Evolutionary conservation across 768 basidiomycete species (phyloP).

Genomic region (Amyloporia xantha): DNA sequence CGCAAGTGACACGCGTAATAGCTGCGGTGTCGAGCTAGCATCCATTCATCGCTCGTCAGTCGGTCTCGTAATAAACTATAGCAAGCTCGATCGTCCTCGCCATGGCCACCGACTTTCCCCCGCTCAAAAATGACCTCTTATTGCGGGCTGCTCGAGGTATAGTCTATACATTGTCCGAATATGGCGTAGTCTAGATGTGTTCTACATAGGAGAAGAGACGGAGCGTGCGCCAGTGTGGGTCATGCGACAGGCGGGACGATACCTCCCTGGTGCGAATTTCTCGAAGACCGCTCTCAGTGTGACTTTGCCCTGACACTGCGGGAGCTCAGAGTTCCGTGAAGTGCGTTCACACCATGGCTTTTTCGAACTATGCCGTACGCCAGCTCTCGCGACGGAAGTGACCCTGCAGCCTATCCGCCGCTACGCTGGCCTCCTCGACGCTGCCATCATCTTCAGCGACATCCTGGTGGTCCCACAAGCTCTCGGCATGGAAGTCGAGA

Average conservation of each 20-base stretch:
- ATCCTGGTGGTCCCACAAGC: conserved; percentile 98
- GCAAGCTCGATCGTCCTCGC: no score
- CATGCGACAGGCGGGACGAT: conserved; percentile 95
- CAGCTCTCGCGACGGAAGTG: conserved; percentile 80
- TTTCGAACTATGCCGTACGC: conserved; percentile 92
- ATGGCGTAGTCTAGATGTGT: background rate
- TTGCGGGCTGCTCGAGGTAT: conserved; percentile 81
- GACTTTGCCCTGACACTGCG: background rate
- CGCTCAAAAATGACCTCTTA: conserved; percentile 80
- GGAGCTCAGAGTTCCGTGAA: conserved; percentile 83
- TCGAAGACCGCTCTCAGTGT: conserved; percentile 2
- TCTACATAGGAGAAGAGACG: conserved; percentile 63
- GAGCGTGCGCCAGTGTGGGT: conserved; percentile 97
- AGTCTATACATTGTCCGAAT: conserved; percentile 10
- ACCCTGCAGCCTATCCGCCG: conserved; percentile 92
- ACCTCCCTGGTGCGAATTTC: conserved; percentile 73
- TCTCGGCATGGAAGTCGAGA: conserved; percentile 91
- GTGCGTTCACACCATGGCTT: conserved; percentile 85
- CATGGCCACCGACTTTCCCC: conserved; percentile 59
- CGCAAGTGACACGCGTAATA: no score
- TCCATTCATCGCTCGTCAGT: no score
- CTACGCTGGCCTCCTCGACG: conserved; percentile 83
- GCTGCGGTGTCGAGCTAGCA: no score
- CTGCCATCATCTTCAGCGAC: conserved; percentile 96
- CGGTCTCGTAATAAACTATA: no score